Conservation (phyloP, 2,329 filamentous ascomycete genomes). For the Colletotrichum sp. region DNA sequence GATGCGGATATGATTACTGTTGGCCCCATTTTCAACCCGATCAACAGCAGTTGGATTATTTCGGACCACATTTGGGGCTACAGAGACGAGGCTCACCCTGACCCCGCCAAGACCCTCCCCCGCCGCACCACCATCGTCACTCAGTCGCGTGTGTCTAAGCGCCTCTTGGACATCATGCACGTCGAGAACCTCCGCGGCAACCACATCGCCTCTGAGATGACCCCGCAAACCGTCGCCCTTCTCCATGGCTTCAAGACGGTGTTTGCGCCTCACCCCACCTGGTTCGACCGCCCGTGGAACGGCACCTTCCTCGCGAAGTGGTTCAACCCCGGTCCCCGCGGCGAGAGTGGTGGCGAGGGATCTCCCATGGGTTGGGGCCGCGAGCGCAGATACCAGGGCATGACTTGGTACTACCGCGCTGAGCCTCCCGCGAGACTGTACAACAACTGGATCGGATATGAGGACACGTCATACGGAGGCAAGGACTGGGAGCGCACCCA, state of each 20-base stretch:
- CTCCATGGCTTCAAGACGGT: conserved; percentile 82
- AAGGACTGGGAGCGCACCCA: conserved; percentile 59
- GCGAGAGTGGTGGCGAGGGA: conserved; percentile 57
- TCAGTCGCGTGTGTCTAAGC: conserved; percentile 74
- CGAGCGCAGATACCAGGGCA: conserved; percentile 62
- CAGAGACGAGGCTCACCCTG: conserved; percentile 51
- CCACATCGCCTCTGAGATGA: conserved; percentile 83
- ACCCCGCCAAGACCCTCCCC: conserved; percentile 62
- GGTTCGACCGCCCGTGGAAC: conserved; percentile 77
- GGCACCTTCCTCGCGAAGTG: conserved; percentile 57
- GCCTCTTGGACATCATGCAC: conserved; percentile 78
- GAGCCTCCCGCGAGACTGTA: conserved; percentile 62
- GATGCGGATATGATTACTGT: conserved; percentile 77
- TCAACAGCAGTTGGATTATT: conserved; percentile 76
- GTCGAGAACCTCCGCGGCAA: conserved; percentile 75
- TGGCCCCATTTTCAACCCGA: conserved; percentile 79
- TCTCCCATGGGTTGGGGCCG: conserved; percentile 65
- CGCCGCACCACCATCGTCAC: conserved; percentile 81
- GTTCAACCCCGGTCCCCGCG: conserved; percentile 65
- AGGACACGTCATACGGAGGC: conserved; percentile 60
- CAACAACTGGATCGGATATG: conserved; percentile 68
- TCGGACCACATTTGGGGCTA: conserved; percentile 73
- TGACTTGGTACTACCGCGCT: conserved; percentile 66
- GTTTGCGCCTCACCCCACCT: conserved; percentile 79
- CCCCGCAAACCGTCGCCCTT: conserved; percentile 73